These are phyloP conservation scores for Cynanchum wilfordii DNA, from an alignment of 257 asterid genomes.

Conservation along the genomic window DNA sequence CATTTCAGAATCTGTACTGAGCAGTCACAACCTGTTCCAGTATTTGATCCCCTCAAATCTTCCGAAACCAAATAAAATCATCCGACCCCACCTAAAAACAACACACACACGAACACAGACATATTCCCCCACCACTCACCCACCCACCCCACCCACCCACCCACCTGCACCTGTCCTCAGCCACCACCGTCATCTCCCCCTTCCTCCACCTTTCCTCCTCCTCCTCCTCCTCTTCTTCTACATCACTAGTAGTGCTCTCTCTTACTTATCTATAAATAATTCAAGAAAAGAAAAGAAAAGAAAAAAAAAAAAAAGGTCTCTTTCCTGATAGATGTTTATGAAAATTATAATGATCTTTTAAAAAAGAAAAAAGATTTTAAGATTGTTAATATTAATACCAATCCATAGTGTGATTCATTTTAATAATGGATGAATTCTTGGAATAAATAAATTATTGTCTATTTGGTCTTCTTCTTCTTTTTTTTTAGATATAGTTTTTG, in stretches of 20 bases:
- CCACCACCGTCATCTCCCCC: constrained; percentile 1
- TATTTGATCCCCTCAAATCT: constrained; percentile 1
- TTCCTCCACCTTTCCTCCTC: constrained; percentile 9
- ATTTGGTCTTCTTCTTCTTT: background rate
- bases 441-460: background rate
- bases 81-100: constrained; percentile 25
- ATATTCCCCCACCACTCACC: constrained; percentile 27
- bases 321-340: constrained; percentile 13
- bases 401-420: background rate
- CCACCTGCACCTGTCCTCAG: background rate
- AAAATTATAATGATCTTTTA: background rate
- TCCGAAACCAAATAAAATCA: background rate
- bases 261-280: background rate
- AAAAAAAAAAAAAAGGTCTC: background rate
- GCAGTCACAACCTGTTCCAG: constrained; percentile 19
- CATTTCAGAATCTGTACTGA: constrained; percentile 13
- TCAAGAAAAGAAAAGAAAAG: background rate
- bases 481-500: background rate
- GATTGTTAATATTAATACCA: constrained; percentile 6
- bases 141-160: constrained; percentile 17
- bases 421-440: background rate
- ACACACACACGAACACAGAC: constrained; percentile 26
- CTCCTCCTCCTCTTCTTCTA: constrained; percentile 19
- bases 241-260: constrained; percentile 8
- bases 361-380: background rate